These are phyloP conservation scores for Rhizopus microsporus DNA, from an alignment of 371 early-diverging fungal genomes.

Conservation along the genomic window DNA sequence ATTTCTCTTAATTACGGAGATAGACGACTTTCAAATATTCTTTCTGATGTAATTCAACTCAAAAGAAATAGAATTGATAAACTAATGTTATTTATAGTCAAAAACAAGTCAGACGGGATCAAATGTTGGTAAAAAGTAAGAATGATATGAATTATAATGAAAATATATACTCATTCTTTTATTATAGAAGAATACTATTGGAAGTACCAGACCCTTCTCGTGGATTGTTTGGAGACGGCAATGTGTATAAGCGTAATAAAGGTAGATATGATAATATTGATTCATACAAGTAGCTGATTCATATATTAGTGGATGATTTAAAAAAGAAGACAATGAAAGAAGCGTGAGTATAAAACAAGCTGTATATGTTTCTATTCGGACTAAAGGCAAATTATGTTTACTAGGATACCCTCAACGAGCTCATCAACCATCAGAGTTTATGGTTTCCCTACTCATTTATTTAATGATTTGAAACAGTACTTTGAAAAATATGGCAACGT, in stretches of 20 bases:
- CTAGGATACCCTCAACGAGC: neutral
- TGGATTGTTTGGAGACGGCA: slow-evolving; percentile 23
- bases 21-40: slow-evolving; percentile 23
- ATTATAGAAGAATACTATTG: slow-evolving; percentile 2
- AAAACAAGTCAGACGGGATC: neutral
- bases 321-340: neutral
- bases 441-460: slow-evolving; percentile 39
- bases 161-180: neutral
- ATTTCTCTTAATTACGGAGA: slow-evolving; percentile 17
- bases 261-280: neutral
- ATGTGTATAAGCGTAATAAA: slow-evolving; percentile 8
- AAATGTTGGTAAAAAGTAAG: slow-evolving; percentile 5
- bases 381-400: neutral
- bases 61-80: neutral
- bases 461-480: slow-evolving; percentile 26
- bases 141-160: neutral
- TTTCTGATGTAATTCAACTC: slow-evolving; percentile 15
- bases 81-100: neutral
- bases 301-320: neutral
- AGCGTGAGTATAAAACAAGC: neutral
- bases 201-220: slow-evolving; percentile 8
- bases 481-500: slow-evolving; percentile 39
- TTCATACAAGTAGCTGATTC: neutral
- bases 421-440: slow-evolving; percentile 32
- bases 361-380: too few relatives aligned